Evolutionary conservation across 768 basidiomycete species (phyloP).

Genomic region (Trametes meyenii): DNA sequence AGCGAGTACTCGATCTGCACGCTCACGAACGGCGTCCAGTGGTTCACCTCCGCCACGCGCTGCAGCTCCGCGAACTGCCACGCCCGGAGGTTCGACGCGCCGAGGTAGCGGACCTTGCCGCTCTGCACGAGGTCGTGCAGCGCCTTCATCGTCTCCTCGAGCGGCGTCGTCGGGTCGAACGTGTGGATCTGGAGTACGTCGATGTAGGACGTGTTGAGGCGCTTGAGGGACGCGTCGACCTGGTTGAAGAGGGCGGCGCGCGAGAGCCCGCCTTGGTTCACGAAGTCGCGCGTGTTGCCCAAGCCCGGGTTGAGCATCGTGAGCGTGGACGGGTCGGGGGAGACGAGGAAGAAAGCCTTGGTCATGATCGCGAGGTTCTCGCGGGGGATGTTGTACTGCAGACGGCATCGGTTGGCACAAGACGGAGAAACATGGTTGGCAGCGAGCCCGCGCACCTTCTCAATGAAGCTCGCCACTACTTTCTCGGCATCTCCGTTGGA

Average conservation of each 20-base stretch:
- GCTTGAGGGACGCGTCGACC: conserved; percentile 39
- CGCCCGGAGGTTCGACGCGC: conserved; percentile 34
- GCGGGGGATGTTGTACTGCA: conserved; percentile 30
- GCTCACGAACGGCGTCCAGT: conserved; percentile 57
- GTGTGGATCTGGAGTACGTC: conserved; percentile 50
- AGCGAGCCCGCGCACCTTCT: conserved; percentile 30
- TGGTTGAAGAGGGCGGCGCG: conserved; percentile 43
- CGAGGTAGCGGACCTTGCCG: conserved; percentile 55
- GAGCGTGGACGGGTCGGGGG: conserved; percentile 12
- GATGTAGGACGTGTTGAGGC: conserved; percentile 41
- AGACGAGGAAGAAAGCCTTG: conserved; percentile 28
- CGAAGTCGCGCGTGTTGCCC: conserved; percentile 35
- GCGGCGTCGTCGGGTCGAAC: conserved; percentile 40
- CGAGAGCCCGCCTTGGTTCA: conserved; percentile 50
- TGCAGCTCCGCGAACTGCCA: conserved; percentile 44
- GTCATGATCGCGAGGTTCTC: conserved; percentile 32
- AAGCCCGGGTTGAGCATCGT: conserved; percentile 7
- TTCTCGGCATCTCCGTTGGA: conserved; percentile 41
- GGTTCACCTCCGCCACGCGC: conserved; percentile 45
- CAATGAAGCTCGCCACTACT: conserved; percentile 46
- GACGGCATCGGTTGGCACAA: background rate
- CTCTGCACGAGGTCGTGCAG: conserved; percentile 51
- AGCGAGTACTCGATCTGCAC: conserved; percentile 59
- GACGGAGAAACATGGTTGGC: background rate
- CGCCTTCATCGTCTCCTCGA: conserved; percentile 53